Percentiles rank a stretch among this genome's conserved stretches.
Evolutionary conservation across 306 rosid species (phyloP).

Genomic region (Herpetospermum pedunculosum): DNA sequence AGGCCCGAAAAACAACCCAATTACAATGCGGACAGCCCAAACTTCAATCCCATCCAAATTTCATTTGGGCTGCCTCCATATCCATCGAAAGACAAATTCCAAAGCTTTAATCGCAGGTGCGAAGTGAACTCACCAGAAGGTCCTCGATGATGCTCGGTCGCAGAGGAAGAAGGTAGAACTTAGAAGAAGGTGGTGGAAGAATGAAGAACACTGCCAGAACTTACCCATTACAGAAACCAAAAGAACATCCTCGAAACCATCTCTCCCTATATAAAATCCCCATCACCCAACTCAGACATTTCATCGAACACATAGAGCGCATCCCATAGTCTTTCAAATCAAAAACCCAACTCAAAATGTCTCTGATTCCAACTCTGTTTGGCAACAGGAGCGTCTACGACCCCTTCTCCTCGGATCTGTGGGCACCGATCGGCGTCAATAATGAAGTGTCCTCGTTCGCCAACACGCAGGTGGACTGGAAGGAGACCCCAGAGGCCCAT

Average conservation of each 20-base stretch:
- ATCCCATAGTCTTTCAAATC: neutral
- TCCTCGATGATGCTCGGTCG: neutral
- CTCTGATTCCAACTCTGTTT: conserved; percentile 14
- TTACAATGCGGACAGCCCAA: neutral
- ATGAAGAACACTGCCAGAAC: neutral
- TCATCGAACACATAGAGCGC: neutral
- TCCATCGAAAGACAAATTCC: neutral
- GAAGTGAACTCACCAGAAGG: neutral
- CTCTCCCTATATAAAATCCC: neutral
- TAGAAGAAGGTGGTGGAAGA: neutral
- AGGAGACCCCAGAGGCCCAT: conserved; percentile 29
- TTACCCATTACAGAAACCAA: neutral
- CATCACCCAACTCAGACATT: neutral
- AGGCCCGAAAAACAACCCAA: too few relatives aligned
- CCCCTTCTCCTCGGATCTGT: conserved; percentile 14
- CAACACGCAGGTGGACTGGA: conserved; percentile 16
- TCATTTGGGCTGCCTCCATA: neutral
- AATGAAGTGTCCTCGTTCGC: conserved; percentile 15
- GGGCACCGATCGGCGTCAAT: neutral
- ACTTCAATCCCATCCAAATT: neutral
- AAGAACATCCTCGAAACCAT: neutral
- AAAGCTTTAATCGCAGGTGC: neutral
- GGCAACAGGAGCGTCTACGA: conserved; percentile 15
- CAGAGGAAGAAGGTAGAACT: neutral
- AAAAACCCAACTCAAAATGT: neutral